Base-by-base conservation (phyloP, 108 stramenopile species). In the Stephanodiscus triporus region DNA sequence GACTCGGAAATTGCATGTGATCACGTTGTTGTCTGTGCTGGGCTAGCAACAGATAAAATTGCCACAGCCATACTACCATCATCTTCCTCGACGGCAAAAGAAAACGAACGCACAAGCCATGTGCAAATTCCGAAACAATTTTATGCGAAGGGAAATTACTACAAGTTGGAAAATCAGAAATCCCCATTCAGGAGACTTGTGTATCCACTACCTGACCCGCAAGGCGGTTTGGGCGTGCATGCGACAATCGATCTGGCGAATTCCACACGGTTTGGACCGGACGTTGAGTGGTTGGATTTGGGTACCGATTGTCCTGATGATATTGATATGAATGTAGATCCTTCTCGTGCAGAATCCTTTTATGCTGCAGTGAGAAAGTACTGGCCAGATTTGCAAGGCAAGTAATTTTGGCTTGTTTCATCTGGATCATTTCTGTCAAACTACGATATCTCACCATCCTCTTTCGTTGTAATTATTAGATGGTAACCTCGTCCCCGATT, bases 81-180 rank as follows among this genome's bases (percentile, higher is more conserved):
- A 16, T 37, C 22, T 38, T 34, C 26, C 5, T 13, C 60, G 8
- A 55, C 51, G 36, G 64, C 26, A 4, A 42, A 57, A 36, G 54
- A 43, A 30, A 63, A 37, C 8, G 30, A 53, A 48, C 0, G 17
- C 17, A 42, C 42, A 10, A 9, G 20, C 66, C 17, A 64, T 20
- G 30, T 17, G 26, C 56, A 34, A 29, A 79, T 83, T 26, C 90
- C 94, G 43, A 72, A 60, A 36, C 89, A 91, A 48, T 95, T 82
- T 63, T 91, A 86, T 80, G 89, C 90, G 42, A 90, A 90, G 69
- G 93, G 94, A 9, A 95, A 87, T 54, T 95, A 95, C 56, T 95
- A 88, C 72, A 80, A 77, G 40, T 63, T 92, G 42, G 72, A 88
- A 66, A 86, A 84, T 43, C 79, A 75, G 43, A 72, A 65, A 32